Evolutionary conservation across 1,284 basidiomycete genomes (phyloP), one percentile per base, ranked within the genome.

Genomic region (Earliella scabrosa): DNA sequence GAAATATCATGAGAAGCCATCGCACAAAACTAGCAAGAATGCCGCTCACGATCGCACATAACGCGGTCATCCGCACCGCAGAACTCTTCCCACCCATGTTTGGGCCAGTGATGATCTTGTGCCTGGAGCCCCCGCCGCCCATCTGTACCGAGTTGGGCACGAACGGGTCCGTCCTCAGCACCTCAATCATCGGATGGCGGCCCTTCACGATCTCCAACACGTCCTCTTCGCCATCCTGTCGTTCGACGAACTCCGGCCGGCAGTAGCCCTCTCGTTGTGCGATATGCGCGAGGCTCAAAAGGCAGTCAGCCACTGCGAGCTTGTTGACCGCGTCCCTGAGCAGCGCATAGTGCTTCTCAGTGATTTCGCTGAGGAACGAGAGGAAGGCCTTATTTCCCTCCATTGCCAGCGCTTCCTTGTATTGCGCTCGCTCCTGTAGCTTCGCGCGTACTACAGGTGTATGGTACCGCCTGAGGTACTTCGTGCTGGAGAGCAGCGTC

Each of bases 61-160:
- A 76, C 9, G 89, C 90, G 20, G 88, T 78, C 87, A 90, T 90
- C 49, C 87, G 76, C 23, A 92, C 89, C 27, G 77, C 81, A 32
- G 88, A 92, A 56, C 89, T 92, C 72, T 95, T 95, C 26, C 88
- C 81, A 60, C 90, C 90, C 90, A 92, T 91, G 64, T 92, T 91
- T 34, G 92, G 61, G 11, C 91, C 91, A 1, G 90, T 95, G 59
- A 95, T 92, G 50, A 95, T 85, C 69, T 90, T 89, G 64, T 80
- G 85, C 43, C 80, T 75, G 1, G 87, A 77, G 26, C 77, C 73
- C 13, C 70, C 74, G 20, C 77, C 74, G 3, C 87, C 86, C 69
- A 92, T 81, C 2, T 69, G 66, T 8, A 91, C 67, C 18, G 80
- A 78, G 66, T 92, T 93, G 1, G 92, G 87, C 1, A 96, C 87